A percentile compares a stretch with the other conserved stretches of the same genome.
phyloP scores from a whole-genome alignment of 805 yeast genomes.

The Hanseniaspora singularis region DNA sequence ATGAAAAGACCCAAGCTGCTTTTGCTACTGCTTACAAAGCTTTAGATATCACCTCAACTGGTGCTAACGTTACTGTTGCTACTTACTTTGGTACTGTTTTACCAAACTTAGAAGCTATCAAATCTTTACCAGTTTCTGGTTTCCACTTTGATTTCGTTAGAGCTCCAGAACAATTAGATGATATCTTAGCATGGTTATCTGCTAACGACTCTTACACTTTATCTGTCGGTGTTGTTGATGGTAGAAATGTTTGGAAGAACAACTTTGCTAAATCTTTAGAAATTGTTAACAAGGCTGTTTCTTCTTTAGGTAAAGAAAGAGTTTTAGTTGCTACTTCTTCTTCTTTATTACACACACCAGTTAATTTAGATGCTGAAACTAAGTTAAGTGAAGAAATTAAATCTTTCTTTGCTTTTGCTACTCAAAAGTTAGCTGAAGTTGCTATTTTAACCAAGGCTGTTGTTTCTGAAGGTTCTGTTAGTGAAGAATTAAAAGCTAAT shows the following conservation, averaged over 20 bases:
- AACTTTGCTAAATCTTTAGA: constrained; percentile 79
- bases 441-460: constrained; percentile 78
- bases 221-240: constrained; percentile 95
- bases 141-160: constrained; percentile 95
- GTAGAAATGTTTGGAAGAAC: constrained; percentile 99
- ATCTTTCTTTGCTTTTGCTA: constrained; percentile 97
- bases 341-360: constrained; percentile 96
- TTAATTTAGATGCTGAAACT: constrained; percentile 83
- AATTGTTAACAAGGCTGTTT: constrained; percentile 70
- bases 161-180: constrained; percentile 90
- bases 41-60: constrained; percentile 28
- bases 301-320: constrained; percentile 72
- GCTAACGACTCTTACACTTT: constrained; percentile 50
- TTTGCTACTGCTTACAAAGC: constrained; percentile 75
- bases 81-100: constrained; percentile 97
- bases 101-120: constrained; percentile 86
- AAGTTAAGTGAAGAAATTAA: constrained; percentile 83
- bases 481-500: constrained; percentile 70
- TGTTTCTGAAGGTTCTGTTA: constrained; percentile 53
- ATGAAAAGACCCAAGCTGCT: constrained; percentile 70
- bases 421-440: constrained; percentile 88
- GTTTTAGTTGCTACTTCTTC: constrained; percentile 91
- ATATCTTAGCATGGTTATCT: constrained; percentile 54
- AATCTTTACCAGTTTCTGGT: constrained; percentile 85
- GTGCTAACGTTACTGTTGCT: constrained; percentile 60